These are phyloP conservation scores for Vigna trinervia DNA, from an alignment of 306 rosid species.

Conservation along the genomic window DNA sequence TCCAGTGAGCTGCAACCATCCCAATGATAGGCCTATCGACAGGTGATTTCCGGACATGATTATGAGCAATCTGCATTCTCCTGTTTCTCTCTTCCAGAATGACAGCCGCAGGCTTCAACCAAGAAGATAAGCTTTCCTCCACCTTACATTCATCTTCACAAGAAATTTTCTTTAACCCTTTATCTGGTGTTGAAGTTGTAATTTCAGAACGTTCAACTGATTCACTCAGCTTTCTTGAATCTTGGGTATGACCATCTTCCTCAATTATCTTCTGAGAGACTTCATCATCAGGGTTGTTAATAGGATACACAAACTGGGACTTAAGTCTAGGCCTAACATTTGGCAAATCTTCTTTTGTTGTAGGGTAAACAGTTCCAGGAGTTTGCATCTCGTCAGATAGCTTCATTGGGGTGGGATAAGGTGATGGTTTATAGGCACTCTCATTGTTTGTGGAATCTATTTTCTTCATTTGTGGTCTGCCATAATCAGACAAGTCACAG, in stretches of 20 bases:
- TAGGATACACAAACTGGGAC: slow-evolving; percentile 66
- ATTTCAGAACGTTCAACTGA: slow-evolving; percentile 53
- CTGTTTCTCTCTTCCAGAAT: slow-evolving; percentile 53
- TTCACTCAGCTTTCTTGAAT: slow-evolving; percentile 53
- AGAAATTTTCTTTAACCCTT: slow-evolving; percentile 43
- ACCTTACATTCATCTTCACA: slow-evolving; percentile 54
- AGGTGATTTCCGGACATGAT: slow-evolving; percentile 57
- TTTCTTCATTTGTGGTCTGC: slow-evolving; percentile 45
- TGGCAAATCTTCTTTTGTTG: slow-evolving; percentile 48
- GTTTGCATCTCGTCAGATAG: slow-evolving; percentile 83
- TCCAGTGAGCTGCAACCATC: slow-evolving; percentile 90
- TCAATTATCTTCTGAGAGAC: slow-evolving; percentile 47
- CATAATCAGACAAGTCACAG: slow-evolving; percentile 51
- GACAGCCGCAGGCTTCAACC: slow-evolving; percentile 71
- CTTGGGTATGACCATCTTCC: slow-evolving; percentile 54
- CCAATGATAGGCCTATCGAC: slow-evolving; percentile 89
- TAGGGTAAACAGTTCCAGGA: slow-evolving; percentile 77
- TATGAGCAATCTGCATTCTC: slow-evolving; percentile 46
- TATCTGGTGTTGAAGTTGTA: slow-evolving; percentile 51
- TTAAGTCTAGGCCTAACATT: slow-evolving; percentile 61
- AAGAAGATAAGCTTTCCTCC: slow-evolving; percentile 76
- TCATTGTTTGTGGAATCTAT: slow-evolving; percentile 52
- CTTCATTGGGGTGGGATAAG: slow-evolving; percentile 77
- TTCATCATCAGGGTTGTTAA: slow-evolving; percentile 51
- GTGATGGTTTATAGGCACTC: slow-evolving; percentile 55